Evolutionary conservation across 805 yeast species (phyloP), one percentile per base, ranked within the genome.

Genomic region (Yarrowia sp.): DNA sequence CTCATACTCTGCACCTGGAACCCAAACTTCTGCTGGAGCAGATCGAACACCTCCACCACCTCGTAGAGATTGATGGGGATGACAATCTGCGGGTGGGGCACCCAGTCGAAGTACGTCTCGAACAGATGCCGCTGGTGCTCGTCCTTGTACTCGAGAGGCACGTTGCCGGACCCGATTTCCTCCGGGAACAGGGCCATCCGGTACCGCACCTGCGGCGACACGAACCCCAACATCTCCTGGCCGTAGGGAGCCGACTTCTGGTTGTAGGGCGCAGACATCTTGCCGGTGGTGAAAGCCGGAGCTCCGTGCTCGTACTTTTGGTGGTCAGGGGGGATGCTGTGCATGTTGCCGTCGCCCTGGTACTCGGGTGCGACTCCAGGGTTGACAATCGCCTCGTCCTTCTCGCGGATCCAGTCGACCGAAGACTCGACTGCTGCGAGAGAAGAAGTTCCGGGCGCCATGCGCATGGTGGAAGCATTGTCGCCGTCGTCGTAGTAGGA

Each of bases 1-100:
- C 77, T 77, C 21, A 85, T 78, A 64, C 80, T 85, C 70, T 86
- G 91, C 49, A 72, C 69, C 69, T 88, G 94, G 69, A 87, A 88
- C 0, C 90, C 89, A 72, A 88, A 85, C 1, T 82, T 74, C 16
- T 76, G 76, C 6, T 80, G 77, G 46, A 87, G 72, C 46, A 80
- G 81, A 16, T 77, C 73, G 64, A 86, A 83, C 1, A 85, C 79
- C 1, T 77, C 74, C 64, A 84, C 85, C 53, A 88, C 86, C 27
- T 82, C 83, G 25, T 59, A 66, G n/a, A 66, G 63, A 12, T 66
- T 42, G 18, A 72, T 47, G 1, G 73, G 73, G 4, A 31, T 55
- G 27, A 29, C 47, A 29, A 39, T 38, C 46, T 39, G 47, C 0
- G 46, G 46, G 7, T 55, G 47, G 8, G 61, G 47, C 64, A 49